phyloP scores from a whole-genome alignment of 345 rosid genomes.

The Eucalyptus polyanthemos region DNA sequence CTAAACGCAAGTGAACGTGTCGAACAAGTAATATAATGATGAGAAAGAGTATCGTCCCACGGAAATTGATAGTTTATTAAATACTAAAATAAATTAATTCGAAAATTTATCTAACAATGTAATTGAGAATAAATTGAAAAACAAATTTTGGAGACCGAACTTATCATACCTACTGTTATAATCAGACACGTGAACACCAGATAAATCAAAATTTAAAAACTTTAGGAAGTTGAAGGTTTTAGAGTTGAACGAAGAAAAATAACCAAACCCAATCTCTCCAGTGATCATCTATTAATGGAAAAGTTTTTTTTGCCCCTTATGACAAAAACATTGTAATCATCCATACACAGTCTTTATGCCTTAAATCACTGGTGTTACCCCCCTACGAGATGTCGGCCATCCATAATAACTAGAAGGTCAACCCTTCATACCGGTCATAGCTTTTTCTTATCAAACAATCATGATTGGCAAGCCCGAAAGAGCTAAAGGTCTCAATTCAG shows the following conservation, averaged over 20 bases:
- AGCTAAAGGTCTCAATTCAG: neutral
- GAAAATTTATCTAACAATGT: too few relatives aligned
- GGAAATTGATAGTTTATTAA: too few relatives aligned
- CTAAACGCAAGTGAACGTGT: too few relatives aligned
- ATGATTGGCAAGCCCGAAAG: neutral
- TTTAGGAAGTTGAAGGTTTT: neutral
- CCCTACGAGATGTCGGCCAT: rapidly evolving
- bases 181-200: neutral
- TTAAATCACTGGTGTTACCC: neutral
- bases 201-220: neutral
- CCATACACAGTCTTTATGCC: neutral
- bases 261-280: neutral
- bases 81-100: too few relatives aligned
- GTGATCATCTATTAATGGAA: neutral
- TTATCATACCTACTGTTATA: neutral
- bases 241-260: neutral
- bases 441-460: neutral
- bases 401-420: neutral
- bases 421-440: neutral
- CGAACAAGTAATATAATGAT: too few relatives aligned
- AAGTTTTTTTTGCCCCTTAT: neutral
- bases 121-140: too few relatives aligned
- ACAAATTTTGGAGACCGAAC: rapidly evolving
- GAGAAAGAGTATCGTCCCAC: rapidly evolving
- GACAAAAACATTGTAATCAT: neutral